A percentile compares a stretch with the other conserved stretches of the same genome.
phyloP scores from a whole-genome alignment of 2,329 filamentous ascomycete species.

The Beauveria bassiana region DNA sequence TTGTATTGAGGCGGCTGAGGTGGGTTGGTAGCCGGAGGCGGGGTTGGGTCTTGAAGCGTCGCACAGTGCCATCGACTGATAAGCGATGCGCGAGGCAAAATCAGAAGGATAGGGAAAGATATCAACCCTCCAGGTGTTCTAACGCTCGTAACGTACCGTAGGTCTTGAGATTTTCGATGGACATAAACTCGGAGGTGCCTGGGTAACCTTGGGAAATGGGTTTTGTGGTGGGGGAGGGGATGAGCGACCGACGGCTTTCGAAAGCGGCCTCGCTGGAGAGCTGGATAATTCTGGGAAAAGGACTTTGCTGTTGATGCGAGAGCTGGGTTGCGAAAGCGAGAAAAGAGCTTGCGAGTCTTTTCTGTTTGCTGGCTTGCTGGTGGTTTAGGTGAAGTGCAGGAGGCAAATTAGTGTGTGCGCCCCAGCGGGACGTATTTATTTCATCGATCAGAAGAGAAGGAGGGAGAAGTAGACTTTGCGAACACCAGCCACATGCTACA shows the following conservation, averaged over 20 bases:
- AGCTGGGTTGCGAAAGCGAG: neutral
- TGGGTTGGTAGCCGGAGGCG: constrained; percentile 5
- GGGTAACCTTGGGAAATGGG: constrained; percentile 49
- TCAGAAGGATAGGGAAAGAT: neutral
- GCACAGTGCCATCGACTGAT: neutral
- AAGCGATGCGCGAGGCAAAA: neutral
- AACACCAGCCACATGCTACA: constrained; percentile 1
- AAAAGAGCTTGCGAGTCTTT: neutral
- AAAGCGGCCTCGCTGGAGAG: constrained; percentile 39
- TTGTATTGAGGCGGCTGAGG: neutral
- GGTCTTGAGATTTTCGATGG: constrained; percentile 97
- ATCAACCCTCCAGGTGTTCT: neutral
- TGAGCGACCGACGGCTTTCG: constrained; percentile 44
- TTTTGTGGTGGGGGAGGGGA: constrained; percentile 32
- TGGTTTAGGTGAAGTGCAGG: constrained; percentile 3
- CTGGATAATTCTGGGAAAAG: constrained; percentile 13
- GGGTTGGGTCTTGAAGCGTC: neutral
- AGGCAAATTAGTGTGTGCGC: constrained; percentile 8
- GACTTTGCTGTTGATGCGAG: neutral
- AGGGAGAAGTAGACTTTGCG: constrained; percentile 1
- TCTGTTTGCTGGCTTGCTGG: neutral
- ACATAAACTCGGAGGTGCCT: constrained; percentile 82
- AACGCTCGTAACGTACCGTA: constrained; percentile 59
- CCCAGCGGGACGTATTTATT: neutral
- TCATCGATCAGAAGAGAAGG: neutral